These are phyloP conservation scores for Tuber borchii DNA, from an alignment of 495 filamentous ascomycete genomes.

Conservation along the genomic window DNA sequence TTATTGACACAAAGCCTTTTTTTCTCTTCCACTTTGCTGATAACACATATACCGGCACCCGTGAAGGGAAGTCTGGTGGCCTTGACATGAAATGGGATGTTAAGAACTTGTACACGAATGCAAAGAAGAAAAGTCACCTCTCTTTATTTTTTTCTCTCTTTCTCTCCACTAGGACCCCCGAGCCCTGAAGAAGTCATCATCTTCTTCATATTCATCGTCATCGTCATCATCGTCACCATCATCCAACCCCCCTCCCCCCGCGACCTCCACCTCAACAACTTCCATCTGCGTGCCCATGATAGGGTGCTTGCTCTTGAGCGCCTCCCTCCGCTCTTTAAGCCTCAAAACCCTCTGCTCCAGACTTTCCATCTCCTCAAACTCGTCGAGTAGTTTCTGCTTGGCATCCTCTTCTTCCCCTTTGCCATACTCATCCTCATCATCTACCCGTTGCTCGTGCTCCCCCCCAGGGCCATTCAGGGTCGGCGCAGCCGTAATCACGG, in stretches of 20 bases:
- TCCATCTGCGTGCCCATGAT: conserved; percentile 5
- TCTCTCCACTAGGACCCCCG: conserved; percentile 23
- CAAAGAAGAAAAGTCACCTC: not conserved
- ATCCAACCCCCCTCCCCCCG: conserved; percentile 26
- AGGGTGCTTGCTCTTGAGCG: conserved; percentile 46
- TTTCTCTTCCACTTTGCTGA: not conserved
- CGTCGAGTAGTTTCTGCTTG: conserved; percentile 67
- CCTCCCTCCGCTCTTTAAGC: conserved; percentile 63
- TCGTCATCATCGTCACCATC: conserved; percentile 47
- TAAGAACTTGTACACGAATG: not conserved
- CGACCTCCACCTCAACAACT: conserved; percentile 44
- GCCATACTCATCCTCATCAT: conserved; percentile 43
- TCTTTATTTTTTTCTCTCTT: not conserved
- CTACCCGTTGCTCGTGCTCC: conserved; percentile 49
- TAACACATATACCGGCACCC: not conserved
- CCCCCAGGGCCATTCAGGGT: conserved; percentile 57
- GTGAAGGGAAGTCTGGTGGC: not conserved
- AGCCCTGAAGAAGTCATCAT: conserved; percentile 36
- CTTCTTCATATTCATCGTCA: conserved; percentile 36
- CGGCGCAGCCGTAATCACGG: conserved; percentile 64
- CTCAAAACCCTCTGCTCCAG: conserved; percentile 71
- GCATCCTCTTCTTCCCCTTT: conserved; percentile 46
- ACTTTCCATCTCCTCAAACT: conserved; percentile 92
- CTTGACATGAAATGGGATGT: not conserved
- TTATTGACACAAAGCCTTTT: not conserved